Base-by-base conservation (phyloP, 1,284 basidiomycete genomes). In the Gymnopus androsaceus region DNA sequence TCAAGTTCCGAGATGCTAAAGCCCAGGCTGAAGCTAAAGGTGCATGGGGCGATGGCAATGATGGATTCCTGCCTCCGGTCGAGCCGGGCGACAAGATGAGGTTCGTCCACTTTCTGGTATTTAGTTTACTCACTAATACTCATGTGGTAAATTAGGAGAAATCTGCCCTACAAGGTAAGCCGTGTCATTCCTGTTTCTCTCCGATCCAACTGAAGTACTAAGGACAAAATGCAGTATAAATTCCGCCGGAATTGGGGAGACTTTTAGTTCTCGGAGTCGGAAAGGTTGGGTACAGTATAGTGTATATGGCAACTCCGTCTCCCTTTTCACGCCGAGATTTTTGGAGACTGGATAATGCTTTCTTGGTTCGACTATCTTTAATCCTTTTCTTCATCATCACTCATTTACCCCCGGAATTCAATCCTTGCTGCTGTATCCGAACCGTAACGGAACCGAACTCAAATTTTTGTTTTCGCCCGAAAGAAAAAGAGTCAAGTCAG, bases 201-300 rank as follows among this genome's bases (percentile, higher is more conserved):
- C 27, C 51, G 44, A 40, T 64, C 63, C 66, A 74, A 69, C n/a
- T n/a, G 74, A 68, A 64, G 71, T 74, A 60, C 51, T 55, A 14
- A 64, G 82, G 81, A 76, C 59, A 80, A 79, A 50, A 78, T 87
- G 71, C 84, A 93, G 91, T 93, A 92, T 73, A 93, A 93, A 72
- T 91, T 93, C 83, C 83, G 85, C 51, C 82, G 88, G 51, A 89
- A 76, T 63, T 92, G 90, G 88, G 89, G 89, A 34, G 90, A 93
- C 70, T 93, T 93, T 72, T 93, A 64, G 73, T 46, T 21, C 11
- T 42, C n/a, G 41, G 25, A 40, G 38, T 40, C 19, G 17, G 23
- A 42, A 21, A 25, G 21, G 0, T 14, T 9, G 12, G 21, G 8
- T 42, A 42, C 28, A n/a, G n/a, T 25, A 25, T 27, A 25, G 41